Conservation (phyloP, 2,329 filamentous ascomycete species). For the Sphaerostilbella broomeana region DNA sequence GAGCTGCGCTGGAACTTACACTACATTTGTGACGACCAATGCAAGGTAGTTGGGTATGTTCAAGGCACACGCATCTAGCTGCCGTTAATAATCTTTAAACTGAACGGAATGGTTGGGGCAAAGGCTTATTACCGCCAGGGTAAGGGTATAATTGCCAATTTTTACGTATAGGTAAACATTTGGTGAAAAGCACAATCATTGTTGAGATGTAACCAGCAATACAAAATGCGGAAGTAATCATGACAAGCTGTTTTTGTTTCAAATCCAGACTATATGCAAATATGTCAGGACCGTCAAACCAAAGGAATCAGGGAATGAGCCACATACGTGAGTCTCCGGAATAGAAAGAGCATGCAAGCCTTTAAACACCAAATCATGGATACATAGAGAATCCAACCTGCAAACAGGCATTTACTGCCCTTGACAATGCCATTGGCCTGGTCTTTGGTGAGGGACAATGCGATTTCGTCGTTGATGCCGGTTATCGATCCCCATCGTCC, state of each 20-base stretch:
- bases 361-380: constrained; percentile 35
- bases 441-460: constrained; percentile 11
- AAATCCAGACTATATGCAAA: constrained; percentile 15
- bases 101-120: neutral
- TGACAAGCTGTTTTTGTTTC: constrained; percentile 17
- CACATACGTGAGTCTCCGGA: constrained; percentile 31
- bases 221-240: constrained; percentile 15
- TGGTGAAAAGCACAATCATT: constrained; percentile 17
- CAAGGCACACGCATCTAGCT: constrained; percentile 17
- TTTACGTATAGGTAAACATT: constrained; percentile 18
- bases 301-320: no score
- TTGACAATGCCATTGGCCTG: constrained; percentile 16
- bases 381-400: constrained; percentile 32
- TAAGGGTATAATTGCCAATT: constrained; percentile 23
- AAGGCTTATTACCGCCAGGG: constrained; percentile 15
- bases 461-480: constrained; percentile 18
- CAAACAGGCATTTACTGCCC: constrained; percentile 19
- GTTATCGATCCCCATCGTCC: constrained; percentile 20
- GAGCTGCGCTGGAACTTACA: constrained; percentile 10
- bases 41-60: constrained; percentile 18
- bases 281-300: no score
- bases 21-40: constrained; percentile 20
- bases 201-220: constrained; percentile 16
- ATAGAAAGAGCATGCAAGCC: constrained; percentile 33
- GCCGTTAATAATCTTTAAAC: neutral